Base-by-base conservation (phyloP, 345 rosid genomes). In the Gossypium anomalum region DNA sequence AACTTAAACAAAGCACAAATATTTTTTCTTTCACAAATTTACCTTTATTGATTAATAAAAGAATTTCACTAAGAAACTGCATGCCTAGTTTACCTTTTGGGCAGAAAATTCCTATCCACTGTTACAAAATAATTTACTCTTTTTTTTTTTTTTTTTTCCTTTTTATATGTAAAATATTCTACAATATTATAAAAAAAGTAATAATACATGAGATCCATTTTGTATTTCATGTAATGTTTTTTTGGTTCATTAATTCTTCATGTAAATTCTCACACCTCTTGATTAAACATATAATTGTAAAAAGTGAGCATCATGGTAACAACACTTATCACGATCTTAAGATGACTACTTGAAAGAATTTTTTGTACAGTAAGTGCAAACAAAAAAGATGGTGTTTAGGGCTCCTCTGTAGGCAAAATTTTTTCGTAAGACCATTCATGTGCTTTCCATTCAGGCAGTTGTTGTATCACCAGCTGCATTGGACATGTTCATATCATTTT, bases 391-490 rank as follows among this genome's bases (percentile, higher is more conserved):
- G 15, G 11, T 2, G 11, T n/a, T 27, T 47, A 45, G 48, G 59
- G 16, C 55, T 73, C 57, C 3, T 59, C 59, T 27, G 69, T 9
- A 22, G 63, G 66, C 0, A 58, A 19, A 15, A 29, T 47, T 78
- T 72, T 85, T 59, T 89, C 83, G 27, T 78, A 84, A 23, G 74
- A 84, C 98, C 98, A 92, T 83, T 90, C 97, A 81, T 94, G 98
- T 25, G 85, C 92, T 80, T 94, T 94, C 98, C 98, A 92, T 76
- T 94, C 98, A 9, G 97, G 97, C 73, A 94, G 78, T 71, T 92
- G 97, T 72, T 94, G 98, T 72, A 94, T 83, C 43, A 90, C 91
- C 53, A 94, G 86, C 98, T 90, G 86, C 87, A 68, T 70, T 51
- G 60, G 44, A 51, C 15, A 25, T 45, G 47, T 25, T 47, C 45